These are phyloP conservation scores for Leccinum rimulosum DNA, from an alignment of 768 basidiomycete genomes.

Conservation along the genomic window DNA sequence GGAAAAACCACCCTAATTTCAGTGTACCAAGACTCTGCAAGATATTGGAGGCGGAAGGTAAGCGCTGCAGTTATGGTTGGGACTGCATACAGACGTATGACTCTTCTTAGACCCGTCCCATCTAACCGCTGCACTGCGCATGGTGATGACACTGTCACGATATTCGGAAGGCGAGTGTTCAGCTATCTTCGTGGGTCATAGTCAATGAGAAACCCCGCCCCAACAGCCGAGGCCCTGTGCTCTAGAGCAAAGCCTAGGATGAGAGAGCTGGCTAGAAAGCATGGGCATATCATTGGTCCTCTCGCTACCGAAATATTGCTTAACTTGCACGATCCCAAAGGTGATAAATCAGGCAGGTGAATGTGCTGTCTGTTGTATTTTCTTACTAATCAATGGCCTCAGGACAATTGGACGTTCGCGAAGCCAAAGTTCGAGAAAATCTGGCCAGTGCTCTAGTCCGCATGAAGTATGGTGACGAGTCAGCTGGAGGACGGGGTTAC, in stretches of 20 bases:
- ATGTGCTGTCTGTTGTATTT: not conserved
- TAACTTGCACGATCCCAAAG: not conserved
- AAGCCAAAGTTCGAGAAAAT: not conserved
- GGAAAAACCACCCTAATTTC: too few relatives aligned
- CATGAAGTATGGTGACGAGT: not conserved
- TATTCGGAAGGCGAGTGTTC: not conserved
- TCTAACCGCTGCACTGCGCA: not conserved
- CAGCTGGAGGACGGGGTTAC: not conserved
- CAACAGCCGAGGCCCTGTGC: not conserved
- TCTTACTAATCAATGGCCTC: not conserved
- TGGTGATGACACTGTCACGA: not conserved
- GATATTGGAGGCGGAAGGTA: too few relatives aligned
- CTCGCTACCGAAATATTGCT: not conserved
- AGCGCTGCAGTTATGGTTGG: too few relatives aligned
- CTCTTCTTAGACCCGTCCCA: not conserved
- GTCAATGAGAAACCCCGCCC: not conserved
- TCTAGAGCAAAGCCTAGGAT: not conserved
- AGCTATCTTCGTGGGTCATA: not conserved
- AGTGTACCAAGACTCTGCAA: too few relatives aligned
- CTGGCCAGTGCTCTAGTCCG: not conserved
- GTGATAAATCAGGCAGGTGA: too few relatives aligned
- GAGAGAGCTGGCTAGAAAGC: not conserved
- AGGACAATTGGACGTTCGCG: not conserved
- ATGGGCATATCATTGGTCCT: not conserved
- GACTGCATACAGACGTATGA: not conserved